Percentiles rank a stretch among this genome's conserved stretches.
Evolutionary conservation across 2,329 filamentous ascomycete genomes (phyloP).

Genomic region (Didymella keratinophila): DNA sequence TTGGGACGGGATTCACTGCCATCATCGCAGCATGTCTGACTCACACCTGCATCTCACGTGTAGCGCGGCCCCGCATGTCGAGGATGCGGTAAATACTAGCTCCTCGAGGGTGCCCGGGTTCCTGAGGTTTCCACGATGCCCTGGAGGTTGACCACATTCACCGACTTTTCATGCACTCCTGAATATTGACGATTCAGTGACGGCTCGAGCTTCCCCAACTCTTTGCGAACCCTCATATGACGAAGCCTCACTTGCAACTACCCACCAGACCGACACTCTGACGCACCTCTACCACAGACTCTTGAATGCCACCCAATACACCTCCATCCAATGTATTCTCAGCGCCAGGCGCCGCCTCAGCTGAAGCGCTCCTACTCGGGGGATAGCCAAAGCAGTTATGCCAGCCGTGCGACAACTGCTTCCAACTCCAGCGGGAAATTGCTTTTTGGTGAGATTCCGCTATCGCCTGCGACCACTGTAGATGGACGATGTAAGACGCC

Average conservation of each 20-base stretch:
- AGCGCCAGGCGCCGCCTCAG: constrained; percentile 45
- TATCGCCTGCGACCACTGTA: constrained; percentile 50
- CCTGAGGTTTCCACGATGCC: constrained; percentile 41
- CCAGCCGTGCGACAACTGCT: constrained; percentile 44
- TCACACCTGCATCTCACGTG: constrained; percentile 55
- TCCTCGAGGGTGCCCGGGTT: constrained; percentile 41
- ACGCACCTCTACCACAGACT: constrained; percentile 22
- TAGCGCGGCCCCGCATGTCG: constrained; percentile 30
- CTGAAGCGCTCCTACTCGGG: constrained; percentile 50
- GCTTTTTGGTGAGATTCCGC: constrained; percentile 61
- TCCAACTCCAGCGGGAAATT: constrained; percentile 51
- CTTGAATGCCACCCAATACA: constrained; percentile 29
- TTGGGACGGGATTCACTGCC: constrained; percentile 23
- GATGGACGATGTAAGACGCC: constrained; percentile 48
- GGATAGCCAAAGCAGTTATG: constrained; percentile 50
- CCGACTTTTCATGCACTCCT: constrained; percentile 29
- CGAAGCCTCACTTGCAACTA: constrained; percentile 18
- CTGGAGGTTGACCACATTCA: constrained; percentile 27
- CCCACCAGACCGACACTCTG: constrained; percentile 22
- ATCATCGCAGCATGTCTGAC: constrained; percentile 43
- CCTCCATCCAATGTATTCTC: constrained; percentile 42
- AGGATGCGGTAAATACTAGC: constrained; percentile 43
- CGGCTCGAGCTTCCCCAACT: constrained; percentile 23
- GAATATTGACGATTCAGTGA: constrained; percentile 22
- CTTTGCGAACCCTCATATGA: constrained; percentile 22